Conservation (phyloP, 495 filamentous ascomycete genomes). For the Parachaetomium inaequale region DNA sequence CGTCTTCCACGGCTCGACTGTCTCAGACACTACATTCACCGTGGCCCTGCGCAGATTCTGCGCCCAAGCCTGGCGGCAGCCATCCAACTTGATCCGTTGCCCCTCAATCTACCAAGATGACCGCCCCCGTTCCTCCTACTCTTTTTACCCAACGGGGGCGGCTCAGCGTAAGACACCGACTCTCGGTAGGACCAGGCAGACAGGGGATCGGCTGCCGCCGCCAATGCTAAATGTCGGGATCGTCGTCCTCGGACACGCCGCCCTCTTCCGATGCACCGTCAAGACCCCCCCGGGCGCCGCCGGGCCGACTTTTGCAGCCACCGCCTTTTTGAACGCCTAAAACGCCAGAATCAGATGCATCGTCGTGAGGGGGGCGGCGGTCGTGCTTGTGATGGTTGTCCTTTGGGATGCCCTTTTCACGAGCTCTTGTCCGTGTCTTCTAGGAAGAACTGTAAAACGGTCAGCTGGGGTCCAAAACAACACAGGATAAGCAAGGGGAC, state of each 20-base stretch:
- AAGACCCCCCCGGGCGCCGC: constrained; percentile 32
- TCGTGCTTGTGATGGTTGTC: constrained; percentile 36
- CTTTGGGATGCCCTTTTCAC: constrained; percentile 56
- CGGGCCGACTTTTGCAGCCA: constrained; percentile 23
- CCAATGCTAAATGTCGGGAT: constrained; percentile 41
- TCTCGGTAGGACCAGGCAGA: constrained; percentile 51
- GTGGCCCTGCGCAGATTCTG: neutral
- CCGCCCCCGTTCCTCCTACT: neutral
- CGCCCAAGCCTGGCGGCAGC: constrained; percentile 32
- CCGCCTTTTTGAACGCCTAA: constrained; percentile 42
- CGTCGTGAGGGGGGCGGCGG: constrained; percentile 27
- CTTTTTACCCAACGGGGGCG: neutral
- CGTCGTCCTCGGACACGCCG: constrained; percentile 41
- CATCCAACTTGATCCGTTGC: constrained; percentile 44
- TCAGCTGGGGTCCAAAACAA: constrained; percentile 17
- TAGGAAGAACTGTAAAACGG: constrained; percentile 68
- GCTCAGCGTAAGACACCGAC: neutral
- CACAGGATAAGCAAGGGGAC: constrained; percentile 30
- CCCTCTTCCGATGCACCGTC: constrained; percentile 35
- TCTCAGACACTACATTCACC: constrained; percentile 1
- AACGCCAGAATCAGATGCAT: constrained; percentile 44
- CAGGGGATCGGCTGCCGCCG: constrained; percentile 51
- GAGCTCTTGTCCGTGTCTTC: constrained; percentile 67
- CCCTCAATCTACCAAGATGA: constrained; percentile 44
- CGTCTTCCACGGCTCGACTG: neutral